A percentile compares a stretch with the other conserved stretches of the same genome.
Conservation (phyloP, 2,329 filamentous ascomycete genomes). For the Paramyrothecium roridum region DNA sequence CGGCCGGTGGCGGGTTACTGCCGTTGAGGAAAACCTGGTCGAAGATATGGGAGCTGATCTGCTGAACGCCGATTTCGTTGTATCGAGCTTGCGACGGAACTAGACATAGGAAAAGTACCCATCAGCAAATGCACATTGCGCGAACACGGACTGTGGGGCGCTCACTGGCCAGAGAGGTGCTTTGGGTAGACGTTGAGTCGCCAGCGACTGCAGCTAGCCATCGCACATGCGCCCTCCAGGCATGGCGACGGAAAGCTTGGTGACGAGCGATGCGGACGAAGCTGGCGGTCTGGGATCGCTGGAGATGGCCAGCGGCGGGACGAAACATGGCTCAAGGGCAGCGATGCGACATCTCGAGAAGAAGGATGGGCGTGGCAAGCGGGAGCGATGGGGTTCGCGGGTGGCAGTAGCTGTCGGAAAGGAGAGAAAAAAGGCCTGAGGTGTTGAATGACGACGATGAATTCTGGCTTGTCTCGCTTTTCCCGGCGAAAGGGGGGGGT, state of each 20-base stretch:
- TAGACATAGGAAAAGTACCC: constrained; percentile 13
- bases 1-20: constrained; percentile 54
- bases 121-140: neutral
- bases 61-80: constrained; percentile 93
- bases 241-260: constrained; percentile 35
- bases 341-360: constrained; percentile 19
- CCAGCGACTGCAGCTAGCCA: constrained; percentile 39
- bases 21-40: constrained; percentile 72
- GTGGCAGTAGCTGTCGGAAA: neutral
- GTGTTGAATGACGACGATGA: neutral
- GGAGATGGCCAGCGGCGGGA: constrained; percentile 30
- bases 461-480: neutral
- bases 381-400: constrained; percentile 8
- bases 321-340: constrained; percentile 24
- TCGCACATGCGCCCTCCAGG: constrained; percentile 34
- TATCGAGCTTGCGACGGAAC: constrained; percentile 63
- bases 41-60: constrained; percentile 81
- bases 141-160: neutral
- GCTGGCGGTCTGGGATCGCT: constrained; percentile 38
- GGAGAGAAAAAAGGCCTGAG: neutral
- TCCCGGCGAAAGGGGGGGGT: neutral
- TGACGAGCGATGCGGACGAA: constrained; percentile 51
- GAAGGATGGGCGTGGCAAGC: constrained; percentile 3
- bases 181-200: constrained; percentile 10
- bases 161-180: constrained; percentile 39